Conservation (phyloP, 2,329 filamentous ascomycete genomes). For the Fusarium sp. region DNA sequence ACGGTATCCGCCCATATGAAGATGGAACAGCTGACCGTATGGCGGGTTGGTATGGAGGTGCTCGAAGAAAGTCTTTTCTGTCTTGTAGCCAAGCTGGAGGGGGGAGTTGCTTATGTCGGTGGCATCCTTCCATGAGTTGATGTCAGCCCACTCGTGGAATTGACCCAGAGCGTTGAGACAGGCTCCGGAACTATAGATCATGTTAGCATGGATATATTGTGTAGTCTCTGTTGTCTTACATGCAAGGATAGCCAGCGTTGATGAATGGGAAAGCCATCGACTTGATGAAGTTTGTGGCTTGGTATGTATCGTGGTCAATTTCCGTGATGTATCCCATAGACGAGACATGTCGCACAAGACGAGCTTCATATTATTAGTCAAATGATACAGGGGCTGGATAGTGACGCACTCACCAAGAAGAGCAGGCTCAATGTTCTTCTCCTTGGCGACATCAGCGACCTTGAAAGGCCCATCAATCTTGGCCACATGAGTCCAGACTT, state of each 20-base stretch:
- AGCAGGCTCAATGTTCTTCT: constrained; percentile 6
- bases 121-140: constrained; percentile 44
- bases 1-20: constrained; percentile 50
- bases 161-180: constrained; percentile 34
- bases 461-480: constrained; percentile 45
- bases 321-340: constrained; percentile 54
- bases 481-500: constrained; percentile 49
- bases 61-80: constrained; percentile 48
- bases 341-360: constrained; percentile 50
- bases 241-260: constrained; percentile 46
- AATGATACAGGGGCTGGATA: fast-evolving
- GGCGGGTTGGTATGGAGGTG: constrained; percentile 43
- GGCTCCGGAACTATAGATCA: constrained; percentile 1
- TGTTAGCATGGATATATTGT: not conserved
- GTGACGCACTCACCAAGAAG: not conserved
- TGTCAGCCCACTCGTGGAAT: constrained; percentile 46
- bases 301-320: constrained; percentile 48
- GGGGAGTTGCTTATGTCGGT: constrained; percentile 43
- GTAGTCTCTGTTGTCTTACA: constrained; percentile 26
- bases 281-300: constrained; percentile 50
- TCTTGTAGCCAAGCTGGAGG: constrained; percentile 48
- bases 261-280: constrained; percentile 48
- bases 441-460: constrained; percentile 44
- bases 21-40: constrained; percentile 49
- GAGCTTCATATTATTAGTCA: constrained; percentile 7